Conservation (phyloP, 495 filamentous ascomycete genomes). For the Neurospora sp. region DNA sequence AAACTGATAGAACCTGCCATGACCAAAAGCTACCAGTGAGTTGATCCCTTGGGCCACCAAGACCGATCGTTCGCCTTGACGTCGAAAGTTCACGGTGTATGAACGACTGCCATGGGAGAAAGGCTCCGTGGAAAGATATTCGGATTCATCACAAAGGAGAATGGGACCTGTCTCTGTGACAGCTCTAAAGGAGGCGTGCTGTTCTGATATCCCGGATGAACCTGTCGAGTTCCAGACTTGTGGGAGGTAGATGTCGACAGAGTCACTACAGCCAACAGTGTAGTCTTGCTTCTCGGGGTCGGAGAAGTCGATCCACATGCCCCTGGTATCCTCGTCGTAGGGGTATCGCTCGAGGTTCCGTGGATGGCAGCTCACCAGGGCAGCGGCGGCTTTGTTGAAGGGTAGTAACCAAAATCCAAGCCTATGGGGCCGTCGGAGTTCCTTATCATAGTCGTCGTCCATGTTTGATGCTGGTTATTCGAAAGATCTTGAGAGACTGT, state of each 20-base stretch:
- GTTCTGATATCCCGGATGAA: conserved; percentile 11
- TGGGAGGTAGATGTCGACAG: conserved; percentile 18
- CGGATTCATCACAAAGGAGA: conserved; percentile 18
- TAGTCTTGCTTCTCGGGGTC: conserved; percentile 3
- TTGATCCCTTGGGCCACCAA: conserved; percentile 22
- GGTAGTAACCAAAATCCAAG: conserved; percentile 12
- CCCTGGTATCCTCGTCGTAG: conserved; percentile 7
- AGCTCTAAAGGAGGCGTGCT: conserved; percentile 20
- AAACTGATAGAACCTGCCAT: conserved; percentile 18
- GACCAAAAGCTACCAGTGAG: conserved; percentile 19
- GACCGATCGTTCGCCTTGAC: conserved; percentile 6
- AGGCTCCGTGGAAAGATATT: conserved; percentile 10
- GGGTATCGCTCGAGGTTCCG: not conserved
- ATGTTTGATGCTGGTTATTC: too few species aligned
- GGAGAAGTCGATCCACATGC: conserved; percentile 18
- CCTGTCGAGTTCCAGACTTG: conserved; percentile 5
- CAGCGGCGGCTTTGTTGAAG: conserved; percentile 3
- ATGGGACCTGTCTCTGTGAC: conserved; percentile 19
- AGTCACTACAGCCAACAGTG: conserved; percentile 12
- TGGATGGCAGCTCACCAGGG: conserved; percentile 5
- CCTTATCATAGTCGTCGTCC: too few species aligned
- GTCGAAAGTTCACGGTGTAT: conserved; percentile 11
- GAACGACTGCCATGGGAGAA: conserved; percentile 1
- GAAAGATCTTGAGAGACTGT: too few species aligned
- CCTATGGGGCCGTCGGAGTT: too few species aligned